Base-by-base conservation (phyloP, 2,329 filamentous ascomycete genomes). In the Tolypocladium paradoxum region DNA sequence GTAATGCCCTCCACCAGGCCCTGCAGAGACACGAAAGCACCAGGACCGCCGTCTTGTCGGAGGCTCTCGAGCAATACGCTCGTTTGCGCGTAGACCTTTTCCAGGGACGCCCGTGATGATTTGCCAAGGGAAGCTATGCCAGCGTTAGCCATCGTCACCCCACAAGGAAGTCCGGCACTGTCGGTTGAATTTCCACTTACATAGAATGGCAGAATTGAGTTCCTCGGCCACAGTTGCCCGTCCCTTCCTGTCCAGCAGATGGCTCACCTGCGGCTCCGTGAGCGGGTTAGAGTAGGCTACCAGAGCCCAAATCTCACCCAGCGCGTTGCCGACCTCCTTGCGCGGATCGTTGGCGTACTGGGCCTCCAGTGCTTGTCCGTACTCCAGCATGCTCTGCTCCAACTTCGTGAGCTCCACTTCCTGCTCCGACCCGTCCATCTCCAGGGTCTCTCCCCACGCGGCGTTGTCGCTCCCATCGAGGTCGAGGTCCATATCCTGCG, bases 171-270 rank as follows among this genome's bases (percentile, higher is more conserved):
- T 24, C 16, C 8, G 31, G 18, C 24, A 11, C n/a, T 20, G 43
- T 12, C n/a, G 27, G 2, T 31, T 33, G 43, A 20, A 33, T 20
- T 11, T 5, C 14, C 18, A 77, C 84, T 73, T 74, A 95, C 90
- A 83, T 55, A 99, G 70, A 61, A 99, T 96, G 48, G 90, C 91
- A 56, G 89, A 88, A 69, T 97, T 97, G 53, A 99, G 75, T 68
- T 96, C 91, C 72, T 99, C 93, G 9, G 91, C 91, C 40, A 97
- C 89, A 20, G 82, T 77, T 20, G 84, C 81, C 45, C 93, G 77
- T 1, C 88, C 90, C 51, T 79, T 81, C 38, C 80, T 76, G 62
- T 95, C 88, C 54, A 99, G 74, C 55, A 96, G 73, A 64, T 89
- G 85, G 18, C 85, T 84, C 54, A 96, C 79, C 55, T 86, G 81